Evolutionary conservation across 371 early-diverging fungal species (phyloP), one percentile per base, ranked within the genome.

Genomic region (Blakeslea trispora): DNA sequence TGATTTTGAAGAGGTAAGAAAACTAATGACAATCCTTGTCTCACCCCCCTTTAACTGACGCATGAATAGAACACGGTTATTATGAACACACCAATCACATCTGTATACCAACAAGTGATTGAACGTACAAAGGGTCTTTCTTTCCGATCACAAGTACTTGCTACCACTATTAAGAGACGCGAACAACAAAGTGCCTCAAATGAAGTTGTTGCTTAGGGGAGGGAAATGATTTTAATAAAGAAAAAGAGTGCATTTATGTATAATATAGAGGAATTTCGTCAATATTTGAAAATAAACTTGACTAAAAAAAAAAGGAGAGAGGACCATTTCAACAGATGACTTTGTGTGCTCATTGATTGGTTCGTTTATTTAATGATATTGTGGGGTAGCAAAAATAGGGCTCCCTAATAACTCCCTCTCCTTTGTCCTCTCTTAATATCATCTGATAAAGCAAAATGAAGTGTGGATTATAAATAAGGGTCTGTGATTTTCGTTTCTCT

Each of bases 71-170:
- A 94, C 79, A 91, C 94, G 21, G 93, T 96, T 34, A 78, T 94
- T 49, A 95, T 96, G 93, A 93, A 94, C 66, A 85, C 90, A 44
- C 85, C 86, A 59, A 69, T 86, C 61, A 84, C 87, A 44, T 91
- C 94, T 34, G 82, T 96, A 59, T 92, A 93, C 82, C 94, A 93
- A 72, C 94, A 93, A 74, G 88, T 95, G 64, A 96, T 96, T 68
- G 96, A 96, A 72, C 86, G 91, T 58, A 93, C 96, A 45, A 88
- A 89, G 79, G 90, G 88, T 15, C 79, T 94, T 28, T 85, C 89
- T 23, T 94, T 96, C 88, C 86, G 93, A 57, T 89, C 95, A 46
- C 91, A 91, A 66, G 85, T 94, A 23, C 79, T 95, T 53, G 86
- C 90, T n/a, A 85, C 87, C 47, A 89, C 91, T 48, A 92, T 96